A percentile compares a stretch with the other conserved stretches of the same genome.
Evolutionary conservation across 1,284 basidiomycete species (phyloP).

Genomic region (Tilletiopsis washingtonensis): DNA sequence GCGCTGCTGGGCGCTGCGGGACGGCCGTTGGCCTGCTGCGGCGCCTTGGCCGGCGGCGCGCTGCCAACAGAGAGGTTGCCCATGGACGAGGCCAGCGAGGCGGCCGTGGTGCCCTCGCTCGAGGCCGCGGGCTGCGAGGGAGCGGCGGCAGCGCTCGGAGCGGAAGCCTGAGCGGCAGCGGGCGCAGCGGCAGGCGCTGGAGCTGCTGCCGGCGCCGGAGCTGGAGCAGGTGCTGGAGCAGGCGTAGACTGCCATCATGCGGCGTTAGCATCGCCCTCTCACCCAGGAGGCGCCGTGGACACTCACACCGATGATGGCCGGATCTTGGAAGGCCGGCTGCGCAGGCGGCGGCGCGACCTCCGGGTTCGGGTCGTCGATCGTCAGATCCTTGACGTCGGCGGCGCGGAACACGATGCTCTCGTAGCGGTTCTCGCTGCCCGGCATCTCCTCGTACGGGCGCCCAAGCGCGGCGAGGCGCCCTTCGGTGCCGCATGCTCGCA

Average conservation of each 20-base stretch:
- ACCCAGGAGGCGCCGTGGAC: too few relatives aligned
- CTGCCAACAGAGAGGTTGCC: neutral
- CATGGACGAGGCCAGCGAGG: neutral
- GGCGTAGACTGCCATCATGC: too few relatives aligned
- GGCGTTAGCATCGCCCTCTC: too few relatives aligned
- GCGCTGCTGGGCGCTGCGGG: conserved; percentile 12
- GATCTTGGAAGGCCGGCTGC: conserved; percentile 27
- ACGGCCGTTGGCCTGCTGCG: too few relatives aligned
- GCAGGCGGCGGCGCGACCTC: conserved; percentile 14
- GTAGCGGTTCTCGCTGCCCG: conserved; percentile 46
- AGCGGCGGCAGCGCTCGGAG: neutral
- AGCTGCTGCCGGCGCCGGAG: neutral
- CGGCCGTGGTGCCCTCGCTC: neutral
- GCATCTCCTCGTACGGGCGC: conserved; percentile 51
- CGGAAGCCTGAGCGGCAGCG: neutral
- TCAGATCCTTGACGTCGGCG: conserved; percentile 49
- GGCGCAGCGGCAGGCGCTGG: neutral
- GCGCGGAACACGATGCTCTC: conserved; percentile 54
- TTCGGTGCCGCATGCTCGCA: conserved; percentile 81
- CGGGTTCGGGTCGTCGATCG: conserved; percentile 47
- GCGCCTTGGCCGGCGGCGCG: too few relatives aligned
- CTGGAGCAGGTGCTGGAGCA: too few relatives aligned
- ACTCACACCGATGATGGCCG: conserved; percentile 41
- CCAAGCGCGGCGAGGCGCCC: conserved; percentile 55
- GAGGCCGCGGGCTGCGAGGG: neutral